These are phyloP conservation scores for Cytidiella melzeri DNA, from an alignment of 768 basidiomycete genomes.

Conservation along the genomic window DNA sequence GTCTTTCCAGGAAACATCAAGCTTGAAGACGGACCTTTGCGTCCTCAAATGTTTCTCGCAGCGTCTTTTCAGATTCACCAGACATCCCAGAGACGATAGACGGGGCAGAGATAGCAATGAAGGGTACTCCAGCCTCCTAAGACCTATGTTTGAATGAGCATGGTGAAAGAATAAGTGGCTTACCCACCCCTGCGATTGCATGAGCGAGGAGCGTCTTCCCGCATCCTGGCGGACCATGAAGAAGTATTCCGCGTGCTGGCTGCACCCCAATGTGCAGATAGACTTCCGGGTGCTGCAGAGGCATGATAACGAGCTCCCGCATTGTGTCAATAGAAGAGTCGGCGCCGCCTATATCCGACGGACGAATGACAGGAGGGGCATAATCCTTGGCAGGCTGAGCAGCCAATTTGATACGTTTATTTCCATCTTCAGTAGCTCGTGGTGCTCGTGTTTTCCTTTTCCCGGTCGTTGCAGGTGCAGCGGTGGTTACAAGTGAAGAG, in stretches of 20 bases:
- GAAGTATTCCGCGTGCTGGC: constrained; percentile 84
- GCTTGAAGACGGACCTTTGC: constrained; percentile 62
- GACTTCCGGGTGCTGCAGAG: constrained; percentile 90
- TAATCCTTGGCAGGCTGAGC: constrained; percentile 52
- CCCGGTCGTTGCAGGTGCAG: constrained; percentile 26
- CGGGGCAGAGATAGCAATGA: constrained; percentile 92
- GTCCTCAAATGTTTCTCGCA: constrained; percentile 95
- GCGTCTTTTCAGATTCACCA: constrained; percentile 94
- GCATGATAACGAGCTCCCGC: constrained; percentile 95
- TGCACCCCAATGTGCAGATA: constrained; percentile 91
- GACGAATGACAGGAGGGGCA: constrained; percentile 63
- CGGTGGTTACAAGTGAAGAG: background rate
- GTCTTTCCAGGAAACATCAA: background rate
- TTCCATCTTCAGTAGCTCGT: constrained; percentile 45
- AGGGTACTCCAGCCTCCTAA: constrained; percentile 88
- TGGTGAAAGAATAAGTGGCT: too few relatives aligned
- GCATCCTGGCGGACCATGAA: constrained; percentile 96
- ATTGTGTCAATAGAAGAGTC: constrained; percentile 85
- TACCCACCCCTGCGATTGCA: constrained; percentile 87
- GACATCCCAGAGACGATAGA: constrained; percentile 98
- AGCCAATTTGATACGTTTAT: constrained; percentile 48
- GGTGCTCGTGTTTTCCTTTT: constrained; percentile 63
- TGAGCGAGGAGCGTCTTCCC: constrained; percentile 94
- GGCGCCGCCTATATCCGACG: constrained; percentile 87
- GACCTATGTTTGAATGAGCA: background rate